Base-by-base conservation (phyloP, 768 basidiomycete species). In the Suillus plorans region DNA sequence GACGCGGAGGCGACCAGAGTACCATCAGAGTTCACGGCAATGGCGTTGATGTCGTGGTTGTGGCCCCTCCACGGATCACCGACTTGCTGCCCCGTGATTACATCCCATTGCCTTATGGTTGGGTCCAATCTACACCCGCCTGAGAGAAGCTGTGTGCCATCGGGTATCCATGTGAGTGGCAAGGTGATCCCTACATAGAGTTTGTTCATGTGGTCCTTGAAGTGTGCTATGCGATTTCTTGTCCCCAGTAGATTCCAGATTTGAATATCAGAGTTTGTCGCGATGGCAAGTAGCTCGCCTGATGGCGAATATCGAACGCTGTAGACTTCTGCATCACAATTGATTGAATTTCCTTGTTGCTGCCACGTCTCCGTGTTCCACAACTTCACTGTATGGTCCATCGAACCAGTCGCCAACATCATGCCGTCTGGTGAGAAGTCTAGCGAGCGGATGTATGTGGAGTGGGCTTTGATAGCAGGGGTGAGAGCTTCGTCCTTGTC, bases 191-290 rank as follows among this genome's bases (percentile, higher is more conserved):
- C 52, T 3, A 53, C 52, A 34, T 34, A 53, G 18, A 53, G 28
- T 34, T 12, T 53, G 52, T 53, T 18, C 52, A 53, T 53, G 31
- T 53, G 52, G 5, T 53, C 52, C 52, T 53, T 53, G 52, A 53
- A 53, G 52, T 34, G 31, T 31, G 31, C 52, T 20, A 34, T 20
- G 52, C 52, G 10, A 20, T 53, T 20, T 20, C 52, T 34, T 20
- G 31, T 53, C 18, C 31, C 18, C 22, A 50, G 49, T 34, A 28
- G 18, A 53, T 53, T 53, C 52, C 52, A 20, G 20, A 53, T 20
- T 53, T 53, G 52, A 18, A 53, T 53, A 34, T 53, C 52, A 53
- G 31, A 53, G 31, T 53, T 53, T 34, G 52, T 53, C 31, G 52
- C 52, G 5, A 34, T 53, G 31, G 52, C 52, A 53, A 53, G 52